Evolutionary conservation across 2,329 filamentous ascomycete species (phyloP).

Genomic region (Penicillium sp.): DNA sequence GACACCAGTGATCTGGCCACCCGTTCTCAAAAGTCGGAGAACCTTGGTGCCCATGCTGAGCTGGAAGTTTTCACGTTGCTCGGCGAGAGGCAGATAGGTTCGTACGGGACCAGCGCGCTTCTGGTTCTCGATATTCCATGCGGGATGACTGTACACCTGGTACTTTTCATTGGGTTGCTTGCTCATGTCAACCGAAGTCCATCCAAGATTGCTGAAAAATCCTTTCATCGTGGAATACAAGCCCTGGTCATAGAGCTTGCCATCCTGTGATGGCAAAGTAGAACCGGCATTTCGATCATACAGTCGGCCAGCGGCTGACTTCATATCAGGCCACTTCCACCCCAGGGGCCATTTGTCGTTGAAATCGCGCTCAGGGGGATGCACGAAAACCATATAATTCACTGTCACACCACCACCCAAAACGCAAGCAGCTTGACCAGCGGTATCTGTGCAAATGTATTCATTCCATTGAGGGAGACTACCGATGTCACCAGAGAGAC

Average conservation of each 20-base stretch:
- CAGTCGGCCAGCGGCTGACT: conserved; percentile 59
- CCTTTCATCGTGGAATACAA: conserved; percentile 64
- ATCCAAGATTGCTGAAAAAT: conserved; percentile 63
- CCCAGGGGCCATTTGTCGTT: conserved; percentile 65
- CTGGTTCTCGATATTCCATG: conserved; percentile 68
- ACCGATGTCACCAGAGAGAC: conserved; percentile 27
- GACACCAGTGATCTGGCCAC: conserved; percentile 61
- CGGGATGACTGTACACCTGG: conserved; percentile 62
- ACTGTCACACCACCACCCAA: conserved; percentile 29
- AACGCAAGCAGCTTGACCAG: conserved; percentile 25
- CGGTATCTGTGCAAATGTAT: conserved; percentile 22
- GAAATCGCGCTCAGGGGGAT: conserved; percentile 63
- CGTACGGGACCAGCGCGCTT: conserved; percentile 70
- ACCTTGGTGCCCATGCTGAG: conserved; percentile 68
- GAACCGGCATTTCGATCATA: conserved; percentile 73
- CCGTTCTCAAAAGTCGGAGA: conserved; percentile 64
- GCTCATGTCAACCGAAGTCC: conserved; percentile 64
- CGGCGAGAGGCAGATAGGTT: conserved; percentile 68
- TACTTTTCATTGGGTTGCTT: conserved; percentile 64
- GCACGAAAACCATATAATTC: conserved; percentile 32
- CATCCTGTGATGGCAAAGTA: conserved; percentile 65
- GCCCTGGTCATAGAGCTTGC: conserved; percentile 65
- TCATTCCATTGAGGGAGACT: conserved; percentile 16
- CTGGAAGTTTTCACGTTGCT: conserved; percentile 64
- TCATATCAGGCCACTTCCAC: conserved; percentile 70